Percentiles rank a stretch among this genome's conserved stretches.
These are phyloP conservation scores for Plantago coronopus DNA, from an alignment of 305 asterid species.

Conservation along the genomic window DNA sequence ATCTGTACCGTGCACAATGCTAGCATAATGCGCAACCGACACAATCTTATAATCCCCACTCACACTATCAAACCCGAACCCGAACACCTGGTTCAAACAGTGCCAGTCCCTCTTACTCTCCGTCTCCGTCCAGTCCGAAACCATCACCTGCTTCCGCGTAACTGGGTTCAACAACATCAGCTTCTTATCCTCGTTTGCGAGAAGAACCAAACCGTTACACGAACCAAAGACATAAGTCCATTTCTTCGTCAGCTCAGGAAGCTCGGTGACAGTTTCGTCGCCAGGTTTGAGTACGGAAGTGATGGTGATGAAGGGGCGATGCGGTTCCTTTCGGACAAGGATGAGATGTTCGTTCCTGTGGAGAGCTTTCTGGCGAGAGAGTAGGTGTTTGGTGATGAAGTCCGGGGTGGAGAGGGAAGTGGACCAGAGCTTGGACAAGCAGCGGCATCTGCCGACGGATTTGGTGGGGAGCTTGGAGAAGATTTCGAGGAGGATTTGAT, in stretches of 20 bases:
- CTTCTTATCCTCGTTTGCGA: background rate
- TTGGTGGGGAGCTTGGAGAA: too few relatives aligned
- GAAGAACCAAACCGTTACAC: background rate
- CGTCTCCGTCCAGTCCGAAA: background rate
- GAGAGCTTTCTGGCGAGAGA: too few relatives aligned
- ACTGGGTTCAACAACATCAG: background rate
- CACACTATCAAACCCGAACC: background rate
- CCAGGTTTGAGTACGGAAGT: background rate
- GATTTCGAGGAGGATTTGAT: too few relatives aligned
- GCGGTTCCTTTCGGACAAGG: background rate
- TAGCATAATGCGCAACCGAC: background rate
- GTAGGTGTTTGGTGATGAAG: too few relatives aligned
- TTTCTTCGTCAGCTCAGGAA: background rate
- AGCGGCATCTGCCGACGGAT: too few relatives aligned
- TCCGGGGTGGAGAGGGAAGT: too few relatives aligned
- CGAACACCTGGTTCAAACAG: background rate
- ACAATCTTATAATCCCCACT: background rate
- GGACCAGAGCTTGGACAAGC: too few relatives aligned
- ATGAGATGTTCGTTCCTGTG: background rate
- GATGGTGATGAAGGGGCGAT: background rate
- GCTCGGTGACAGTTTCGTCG: background rate
- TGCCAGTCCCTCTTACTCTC: background rate
- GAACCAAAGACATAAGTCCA: constrained; percentile 3
- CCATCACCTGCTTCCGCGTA: background rate
- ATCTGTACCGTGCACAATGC: background rate